A percentile compares a stretch with the other conserved stretches of the same genome.
Evolutionary conservation across 495 filamentous ascomycete species (phyloP).

Genomic region (Pyrenopolyporus hunteri): DNA sequence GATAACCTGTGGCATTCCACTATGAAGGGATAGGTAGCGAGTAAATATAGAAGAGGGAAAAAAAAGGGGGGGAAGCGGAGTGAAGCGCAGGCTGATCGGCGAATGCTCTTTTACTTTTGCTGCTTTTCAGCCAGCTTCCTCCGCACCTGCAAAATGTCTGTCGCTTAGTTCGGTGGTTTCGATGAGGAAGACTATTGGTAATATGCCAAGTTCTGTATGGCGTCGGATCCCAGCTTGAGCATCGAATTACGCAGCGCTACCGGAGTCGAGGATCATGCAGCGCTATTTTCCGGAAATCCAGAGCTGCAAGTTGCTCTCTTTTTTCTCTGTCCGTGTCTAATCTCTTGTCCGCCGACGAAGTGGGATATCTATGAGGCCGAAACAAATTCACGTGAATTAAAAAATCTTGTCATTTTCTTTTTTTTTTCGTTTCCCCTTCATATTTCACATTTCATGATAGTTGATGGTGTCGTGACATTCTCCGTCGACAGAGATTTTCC

Average conservation of each 20-base stretch:
- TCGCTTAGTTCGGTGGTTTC: conserved; percentile 8
- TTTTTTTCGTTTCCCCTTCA: too few relatives aligned
- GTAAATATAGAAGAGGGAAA: conserved; percentile 14
- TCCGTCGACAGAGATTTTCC: conserved; percentile 13
- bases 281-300: conserved; percentile 11
- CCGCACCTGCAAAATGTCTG: conserved; percentile 14
- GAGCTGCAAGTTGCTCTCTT: conserved; percentile 8
- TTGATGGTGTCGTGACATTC: conserved; percentile 24
- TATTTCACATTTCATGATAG: too few relatives aligned
- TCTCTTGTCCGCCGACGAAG: conserved; percentile 4
- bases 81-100: conserved; percentile 1
- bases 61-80: too few relatives aligned
- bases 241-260: conserved; percentile 30
- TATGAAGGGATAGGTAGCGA: conserved; percentile 3
- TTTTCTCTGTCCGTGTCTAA: neutral
- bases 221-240: conserved; percentile 31
- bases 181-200: conserved; percentile 25
- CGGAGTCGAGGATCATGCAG: conserved; percentile 17
- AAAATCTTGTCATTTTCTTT: neutral
- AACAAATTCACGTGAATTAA: too few relatives aligned
- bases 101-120: conserved; percentile 7
- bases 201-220: conserved; percentile 33
- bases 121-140: conserved; percentile 21
- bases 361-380: too few relatives aligned
- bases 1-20: conserved; percentile 15